phyloP scores from a whole-genome alignment of 1,284 basidiomycete species.

The Porodaedalea pini region DNA sequence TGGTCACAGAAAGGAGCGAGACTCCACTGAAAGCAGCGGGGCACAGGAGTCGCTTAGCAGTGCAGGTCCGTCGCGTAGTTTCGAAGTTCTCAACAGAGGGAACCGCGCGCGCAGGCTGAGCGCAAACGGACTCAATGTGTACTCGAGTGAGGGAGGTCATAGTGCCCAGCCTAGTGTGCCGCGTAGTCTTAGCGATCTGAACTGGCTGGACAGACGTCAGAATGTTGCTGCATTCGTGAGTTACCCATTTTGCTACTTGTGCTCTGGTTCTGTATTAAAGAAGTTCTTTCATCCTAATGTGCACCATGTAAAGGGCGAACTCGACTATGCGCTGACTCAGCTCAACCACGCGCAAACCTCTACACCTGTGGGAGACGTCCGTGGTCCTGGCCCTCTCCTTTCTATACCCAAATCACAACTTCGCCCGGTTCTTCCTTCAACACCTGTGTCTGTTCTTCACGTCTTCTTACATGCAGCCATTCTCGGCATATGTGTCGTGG shows the following conservation, averaged over 20 bases:
- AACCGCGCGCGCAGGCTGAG: constrained; percentile 28
- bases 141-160: constrained; percentile 37
- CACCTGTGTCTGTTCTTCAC: constrained; percentile 43
- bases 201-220: constrained; percentile 69
- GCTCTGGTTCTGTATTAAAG: constrained; percentile 22
- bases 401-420: constrained; percentile 32
- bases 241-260: constrained; percentile 21
- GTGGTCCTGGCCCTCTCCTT: constrained; percentile 46
- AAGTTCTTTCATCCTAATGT: no score
- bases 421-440: constrained; percentile 39
- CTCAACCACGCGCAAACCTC: constrained; percentile 39
- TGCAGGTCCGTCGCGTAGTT: constrained; percentile 13
- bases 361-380: constrained; percentile 46
- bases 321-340: constrained; percentile 58
- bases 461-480: constrained; percentile 54
- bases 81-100: constrained; percentile 63
- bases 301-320: no score
- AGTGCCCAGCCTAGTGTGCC: constrained; percentile 36
- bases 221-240: constrained; percentile 66
- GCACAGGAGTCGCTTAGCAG: constrained; percentile 10
- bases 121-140: constrained; percentile 42
- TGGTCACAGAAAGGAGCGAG: constrained; percentile 2
- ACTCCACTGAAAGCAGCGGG: constrained; percentile 2
- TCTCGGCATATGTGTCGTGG: constrained; percentile 53
- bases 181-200: constrained; percentile 61